Evolutionary conservation across 164 flowering plant species (phyloP), one percentile per base, ranked within the genome.

Genomic region (Tetracentron sinense): DNA sequence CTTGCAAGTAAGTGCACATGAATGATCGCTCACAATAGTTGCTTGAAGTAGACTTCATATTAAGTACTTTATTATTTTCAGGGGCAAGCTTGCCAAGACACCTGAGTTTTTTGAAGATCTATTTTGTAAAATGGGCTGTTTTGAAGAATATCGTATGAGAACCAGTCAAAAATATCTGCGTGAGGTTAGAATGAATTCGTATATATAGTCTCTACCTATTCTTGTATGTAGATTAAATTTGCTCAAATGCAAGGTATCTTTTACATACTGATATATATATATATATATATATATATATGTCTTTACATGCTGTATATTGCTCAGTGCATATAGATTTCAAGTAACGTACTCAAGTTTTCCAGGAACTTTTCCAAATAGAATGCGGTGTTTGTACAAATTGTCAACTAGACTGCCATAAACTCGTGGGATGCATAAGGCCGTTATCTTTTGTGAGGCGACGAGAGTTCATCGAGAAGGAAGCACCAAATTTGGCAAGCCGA

Each of bases 101-200:
- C 95, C 98, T 29, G 88, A 91, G 63, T 89, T 42, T 70, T 86
- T 94, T 70, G 95, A 91, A 75, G 97, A 94, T 79, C 84, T 91
- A 28, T 94, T 94, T 67, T 94, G 99, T 76, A 71, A 77, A 46
- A 64, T 85, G 75, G 70, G 31, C 14, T 94, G 99, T 78, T 85
- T 70, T 75, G 88, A 87, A 71, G 99, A 86, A 69, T 94, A 81
- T 74, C 83, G 88, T 44, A 20, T 79, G 64, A 78, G 96, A 78
- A 94, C 95, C 47, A 94, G 95, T 65, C 81, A 60, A 71, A 71
- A 80, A 72, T 86, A 66, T 35, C 77, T 91, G 27, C 94, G 99
- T 15, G 77, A 81, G 91, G 98, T 93, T 59, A 58, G 84, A 17
- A 54, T 19, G 52, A 56, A 62, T 64, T 33, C 33, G 25, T 42